Conservation (phyloP, 768 basidiomycete species). For the Psilocybe sp. region DNA sequence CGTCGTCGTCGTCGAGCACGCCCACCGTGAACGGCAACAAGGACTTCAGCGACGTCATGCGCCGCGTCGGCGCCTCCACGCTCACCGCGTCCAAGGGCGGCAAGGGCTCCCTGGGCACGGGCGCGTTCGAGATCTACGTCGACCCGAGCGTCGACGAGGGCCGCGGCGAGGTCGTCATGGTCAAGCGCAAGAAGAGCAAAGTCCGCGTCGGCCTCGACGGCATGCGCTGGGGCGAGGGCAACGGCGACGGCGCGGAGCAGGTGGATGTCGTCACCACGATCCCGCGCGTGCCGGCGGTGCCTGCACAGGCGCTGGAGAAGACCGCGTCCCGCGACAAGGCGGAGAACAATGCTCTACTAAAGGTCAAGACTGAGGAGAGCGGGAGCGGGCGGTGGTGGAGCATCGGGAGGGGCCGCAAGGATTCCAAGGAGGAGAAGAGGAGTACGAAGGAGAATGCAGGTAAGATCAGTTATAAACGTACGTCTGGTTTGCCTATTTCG, state of each 20-base stretch:
- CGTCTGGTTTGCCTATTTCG: slow-evolving; percentile 11
- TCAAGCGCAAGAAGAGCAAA: slow-evolving; percentile 66
- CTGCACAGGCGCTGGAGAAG: slow-evolving; percentile 17
- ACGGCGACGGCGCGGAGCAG: too few relatives aligned
- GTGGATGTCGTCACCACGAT: too few relatives aligned
- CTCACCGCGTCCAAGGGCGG: too few relatives aligned
- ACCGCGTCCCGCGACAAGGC: slow-evolving; percentile 9
- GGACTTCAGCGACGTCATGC: slow-evolving; percentile 61
- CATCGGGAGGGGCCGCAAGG: slow-evolving; percentile 71
- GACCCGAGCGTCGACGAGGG: slow-evolving; percentile 66
- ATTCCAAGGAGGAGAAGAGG: slow-evolving; percentile 60
- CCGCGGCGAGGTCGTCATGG: slow-evolving; percentile 65
- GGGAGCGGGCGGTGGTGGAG: slow-evolving; percentile 77
- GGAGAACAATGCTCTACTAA: slow-evolving; percentile 28
- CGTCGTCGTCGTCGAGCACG: too few relatives aligned
- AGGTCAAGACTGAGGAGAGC: slow-evolving; percentile 30
- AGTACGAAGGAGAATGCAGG: slow-evolving; percentile 15
- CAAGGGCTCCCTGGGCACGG: slow-evolving; percentile 24
- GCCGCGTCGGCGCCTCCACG: slow-evolving; percentile 49
- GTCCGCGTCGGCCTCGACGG: slow-evolving; percentile 58
- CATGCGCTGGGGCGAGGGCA: slow-evolving; percentile 44
- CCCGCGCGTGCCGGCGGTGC: too few relatives aligned
- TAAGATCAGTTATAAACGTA: slow-evolving; percentile 41
- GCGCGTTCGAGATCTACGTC: slow-evolving; percentile 70
- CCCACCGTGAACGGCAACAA: slow-evolving; percentile 26